A percentile compares a stretch with the other conserved stretches of the same genome.
Conservation (phyloP, 257 asterid species). For the Orobanche coerulescens region DNA sequence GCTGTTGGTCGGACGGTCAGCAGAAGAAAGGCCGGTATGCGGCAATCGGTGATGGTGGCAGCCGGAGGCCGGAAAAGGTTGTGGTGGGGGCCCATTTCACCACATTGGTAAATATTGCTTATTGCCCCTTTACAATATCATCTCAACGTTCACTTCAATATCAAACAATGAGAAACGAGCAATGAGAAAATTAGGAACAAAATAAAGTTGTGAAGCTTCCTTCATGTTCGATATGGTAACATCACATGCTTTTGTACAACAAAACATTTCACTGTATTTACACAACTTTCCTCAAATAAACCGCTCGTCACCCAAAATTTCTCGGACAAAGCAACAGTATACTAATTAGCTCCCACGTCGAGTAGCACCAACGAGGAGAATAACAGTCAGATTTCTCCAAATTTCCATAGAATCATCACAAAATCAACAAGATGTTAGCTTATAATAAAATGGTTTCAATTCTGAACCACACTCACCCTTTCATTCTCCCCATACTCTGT, state of each 20-base stretch:
- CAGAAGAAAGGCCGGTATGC: too few species aligned
- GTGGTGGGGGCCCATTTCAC: too few species aligned
- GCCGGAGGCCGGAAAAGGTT: too few species aligned
- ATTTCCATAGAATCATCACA: neutral
- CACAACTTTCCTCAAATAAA: slow-evolving; percentile 16
- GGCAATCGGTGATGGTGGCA: too few species aligned
- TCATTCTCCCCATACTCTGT: slow-evolving; percentile 47
- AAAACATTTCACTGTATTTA: slow-evolving; percentile 16
- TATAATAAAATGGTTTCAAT: neutral
- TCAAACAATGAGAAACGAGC: too few species aligned
- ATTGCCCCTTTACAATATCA: too few species aligned
- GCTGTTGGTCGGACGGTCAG: too few species aligned
- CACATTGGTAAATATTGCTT: too few species aligned
- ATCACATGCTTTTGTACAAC: slow-evolving; percentile 23
- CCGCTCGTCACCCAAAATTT: slow-evolving; percentile 2
- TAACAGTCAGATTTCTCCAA: neutral
- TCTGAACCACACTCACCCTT: slow-evolving; percentile 34
- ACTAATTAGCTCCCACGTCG: too few species aligned
- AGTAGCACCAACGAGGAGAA: neutral
- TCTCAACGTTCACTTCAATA: too few species aligned
- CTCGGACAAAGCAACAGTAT: neutral
- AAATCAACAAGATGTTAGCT: slow-evolving; percentile 54
- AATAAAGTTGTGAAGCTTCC: neutral
- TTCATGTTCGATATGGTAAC: slow-evolving; percentile 10
- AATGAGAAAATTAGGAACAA: too few species aligned